A percentile compares a stretch with the other conserved stretches of the same genome.
phyloP scores from a whole-genome alignment of 768 basidiomycete genomes.

The Suillus tomentosus region DNA sequence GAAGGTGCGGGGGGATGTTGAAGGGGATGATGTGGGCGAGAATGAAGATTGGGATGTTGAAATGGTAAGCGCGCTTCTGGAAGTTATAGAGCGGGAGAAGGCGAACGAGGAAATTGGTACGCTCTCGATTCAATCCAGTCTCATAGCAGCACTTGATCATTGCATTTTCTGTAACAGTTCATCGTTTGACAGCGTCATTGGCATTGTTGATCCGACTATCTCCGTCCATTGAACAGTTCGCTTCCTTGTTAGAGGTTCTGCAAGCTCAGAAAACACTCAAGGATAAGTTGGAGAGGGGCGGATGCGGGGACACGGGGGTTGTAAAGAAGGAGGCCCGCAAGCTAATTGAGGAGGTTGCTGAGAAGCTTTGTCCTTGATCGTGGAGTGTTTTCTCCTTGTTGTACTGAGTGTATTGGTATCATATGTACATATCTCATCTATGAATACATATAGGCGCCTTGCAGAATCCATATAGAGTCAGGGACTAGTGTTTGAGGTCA shows the following conservation, averaged over 20 bases:
- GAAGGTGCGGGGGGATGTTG: slow-evolving; percentile 32
- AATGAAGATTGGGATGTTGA: slow-evolving; percentile 88
- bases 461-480: background rate
- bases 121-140: slow-evolving; percentile 29
- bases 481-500: background rate
- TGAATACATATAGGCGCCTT: background rate
- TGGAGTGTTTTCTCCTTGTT: background rate
- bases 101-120: slow-evolving; percentile 79
- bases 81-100: slow-evolving; percentile 72
- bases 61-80: slow-evolving; percentile 78
- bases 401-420: background rate
- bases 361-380: slow-evolving; percentile 36
- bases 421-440: slow-evolving; percentile 1
- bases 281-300: slow-evolving; percentile 56
- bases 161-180: slow-evolving; percentile 49
- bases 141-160: slow-evolving; percentile 8
- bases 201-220: slow-evolving; percentile 77
- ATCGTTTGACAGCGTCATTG: slow-evolving; percentile 79
- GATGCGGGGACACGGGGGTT: slow-evolving; percentile 52
- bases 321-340: slow-evolving; percentile 67
- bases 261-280: slow-evolving; percentile 57
- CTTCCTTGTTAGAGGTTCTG: slow-evolving; percentile 69
- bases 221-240: slow-evolving; percentile 62
- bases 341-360: slow-evolving; percentile 65
- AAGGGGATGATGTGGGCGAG: slow-evolving; percentile 44